phyloP scores from a whole-genome alignment of 2,329 filamentous ascomycete genomes.

The Penicillium hesseltinei region DNA sequence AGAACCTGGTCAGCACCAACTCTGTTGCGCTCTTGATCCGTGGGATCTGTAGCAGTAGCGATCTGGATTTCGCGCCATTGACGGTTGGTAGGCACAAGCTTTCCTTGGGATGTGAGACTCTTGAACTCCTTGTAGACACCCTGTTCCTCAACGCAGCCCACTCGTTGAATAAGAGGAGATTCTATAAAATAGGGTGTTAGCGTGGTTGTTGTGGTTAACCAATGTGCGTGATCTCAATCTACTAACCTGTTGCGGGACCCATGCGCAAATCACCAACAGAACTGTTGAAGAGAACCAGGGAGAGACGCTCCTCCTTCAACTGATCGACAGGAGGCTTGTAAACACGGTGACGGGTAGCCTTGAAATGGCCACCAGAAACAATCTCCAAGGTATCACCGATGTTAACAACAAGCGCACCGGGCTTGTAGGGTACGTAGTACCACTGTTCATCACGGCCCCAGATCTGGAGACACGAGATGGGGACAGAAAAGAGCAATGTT shows the following conservation, averaged over 20 bases:
- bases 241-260: conserved; percentile 38
- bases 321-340: conserved; percentile 45
- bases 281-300: conserved; percentile 48
- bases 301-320: conserved; percentile 23
- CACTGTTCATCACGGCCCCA: conserved; percentile 47
- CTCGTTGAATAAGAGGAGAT: conserved; percentile 41
- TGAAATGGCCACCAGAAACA: conserved; percentile 49
- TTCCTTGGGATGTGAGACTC: conserved; percentile 40
- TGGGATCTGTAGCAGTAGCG: conserved; percentile 44
- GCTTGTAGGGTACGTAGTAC: conserved; percentile 46
- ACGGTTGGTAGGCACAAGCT: conserved; percentile 46
- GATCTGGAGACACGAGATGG: conserved; percentile 50
- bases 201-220: neutral
- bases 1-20: conserved; percentile 46
- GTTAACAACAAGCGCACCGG: conserved; percentile 51
- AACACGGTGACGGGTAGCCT: conserved; percentile 48
- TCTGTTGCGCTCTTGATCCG: conserved; percentile 42
- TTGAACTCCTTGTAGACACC: conserved; percentile 50
- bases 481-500: conserved; percentile 49
- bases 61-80: conserved; percentile 54
- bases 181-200: conserved; percentile 17
- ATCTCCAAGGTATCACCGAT: conserved; percentile 49
- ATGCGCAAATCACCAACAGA: conserved; percentile 47
- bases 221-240: neutral
- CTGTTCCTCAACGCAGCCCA: conserved; percentile 46